Evolutionary conservation across 202 grass and related monocot species (phyloP), one percentile per base, ranked within the genome.

Genomic region (Setaria viridis): DNA sequence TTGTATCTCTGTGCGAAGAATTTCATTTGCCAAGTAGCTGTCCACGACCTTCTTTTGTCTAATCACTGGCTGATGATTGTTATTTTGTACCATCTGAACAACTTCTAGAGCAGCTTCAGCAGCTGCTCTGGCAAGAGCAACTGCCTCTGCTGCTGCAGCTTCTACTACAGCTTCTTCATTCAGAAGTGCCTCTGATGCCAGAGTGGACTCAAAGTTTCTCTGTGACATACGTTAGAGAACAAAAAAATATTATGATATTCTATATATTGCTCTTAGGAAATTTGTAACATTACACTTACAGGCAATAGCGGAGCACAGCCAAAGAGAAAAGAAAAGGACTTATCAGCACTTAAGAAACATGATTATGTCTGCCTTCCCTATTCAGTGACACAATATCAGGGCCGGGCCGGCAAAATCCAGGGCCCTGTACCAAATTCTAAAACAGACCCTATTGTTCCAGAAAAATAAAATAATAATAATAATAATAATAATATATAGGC

Each of bases 71-170:
- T 80, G 80, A 11, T 72, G 50, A 84, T 87, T 79, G 65, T 82
- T 90, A 43, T 80, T 75, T 67, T 93, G 62, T 39, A 88, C 84
- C 56, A 91, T 88, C 62, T 75, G 79, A 91, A 89, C 85, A 83
- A 89, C 90, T 89, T 97, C 90, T 85, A 79, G 82, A 14, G 89
- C 92, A 72, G 92, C 84, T 85, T 97, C 90, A 25, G 87, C 64
- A 72, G 95, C 95, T 62, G 90, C 88, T 91, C 92, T 93, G 85
- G 95, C 95, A 72, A 97, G 92, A 59, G 92, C 88, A 77, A 97
- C 70, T 64, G 90, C 92, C 79, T 97, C 88, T 74, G 90, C 84
- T 32, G 95, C 92, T 17, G 82, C 69, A 32, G 82, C 87, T 11
- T 50, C 46, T 75, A 89, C 76, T 49, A 75, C 50, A 41, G 82